Evolutionary conservation across 2,329 filamentous ascomycete genomes (phyloP), one percentile per base, ranked within the genome.

Genomic region (Knufia petricola): DNA sequence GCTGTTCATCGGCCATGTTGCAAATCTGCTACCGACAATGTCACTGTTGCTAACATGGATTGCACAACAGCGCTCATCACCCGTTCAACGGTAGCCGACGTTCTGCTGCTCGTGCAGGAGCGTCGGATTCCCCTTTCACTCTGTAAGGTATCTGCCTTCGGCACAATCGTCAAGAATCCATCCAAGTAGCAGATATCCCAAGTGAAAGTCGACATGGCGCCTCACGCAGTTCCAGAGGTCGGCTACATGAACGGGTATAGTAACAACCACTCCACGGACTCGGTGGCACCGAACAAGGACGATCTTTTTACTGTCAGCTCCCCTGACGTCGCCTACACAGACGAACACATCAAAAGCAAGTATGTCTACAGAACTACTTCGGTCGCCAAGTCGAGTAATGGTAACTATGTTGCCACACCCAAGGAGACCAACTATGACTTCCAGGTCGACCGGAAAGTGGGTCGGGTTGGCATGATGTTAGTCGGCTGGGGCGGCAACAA

Each of bases 401-500:
- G 88, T 66, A 85, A 84, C 69, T 83, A 84, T 66, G 78, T 89
- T 52, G 92, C 88, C 52, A 82, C 79, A 53, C 92, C 92, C 62
- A 85, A 85, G 69, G 85, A 94, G 72, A 92, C 85, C 55, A 72
- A 83, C 59, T 98, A 96, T 69, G 84, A 95, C 75, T 96, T 98
- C 84, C 94, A 95, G 78, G 86, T 92, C 63, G 85, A 95, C 66
- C 87, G 90, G 67, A 86, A 85, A 69, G 79, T 96, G 52, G 87
- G 88, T 69, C 94, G 90, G 77, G 79, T 87, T 59, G 92, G 92
- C 64, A 79, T 95, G 74, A 96, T 98, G 92, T 78, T 98, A 58
- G 90, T 98, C 58, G 92, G 92, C 56, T 90, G 85, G 81, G 92
- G 92, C 69, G 92, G 92, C 64, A 98, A 98, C 80, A 98, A 98